Evolutionary conservation across 148 eudicot genomes (phyloP).

Genomic region (Fagopyrum esculentum): DNA sequence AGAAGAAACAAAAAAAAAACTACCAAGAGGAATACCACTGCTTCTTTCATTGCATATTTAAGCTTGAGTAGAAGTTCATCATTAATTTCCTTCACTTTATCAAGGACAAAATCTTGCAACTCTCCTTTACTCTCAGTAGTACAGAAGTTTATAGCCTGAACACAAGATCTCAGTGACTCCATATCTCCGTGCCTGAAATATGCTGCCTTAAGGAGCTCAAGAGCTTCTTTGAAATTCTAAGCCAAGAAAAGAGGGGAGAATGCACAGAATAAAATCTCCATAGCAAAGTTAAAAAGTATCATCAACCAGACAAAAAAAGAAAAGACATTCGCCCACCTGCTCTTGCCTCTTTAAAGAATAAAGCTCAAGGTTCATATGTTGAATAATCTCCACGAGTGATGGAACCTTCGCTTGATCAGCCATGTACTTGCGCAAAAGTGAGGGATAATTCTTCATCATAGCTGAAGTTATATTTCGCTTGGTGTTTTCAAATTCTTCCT

Average conservation of each 20-base stretch:
- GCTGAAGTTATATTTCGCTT: constrained; percentile 64
- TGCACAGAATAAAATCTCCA: constrained; percentile 5
- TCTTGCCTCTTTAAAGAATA: constrained; percentile 96
- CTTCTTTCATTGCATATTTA: constrained; percentile 75
- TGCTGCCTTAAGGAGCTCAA: constrained; percentile 77
- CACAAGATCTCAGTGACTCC: constrained; percentile 81
- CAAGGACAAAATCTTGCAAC: constrained; percentile 77
- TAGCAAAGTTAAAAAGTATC: not conserved
- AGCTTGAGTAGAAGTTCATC: constrained; percentile 69
- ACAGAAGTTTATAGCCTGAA: constrained; percentile 69
- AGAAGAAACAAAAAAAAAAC: not conserved
- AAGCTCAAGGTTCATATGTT: constrained; percentile 78
- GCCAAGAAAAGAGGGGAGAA: constrained; percentile 15
- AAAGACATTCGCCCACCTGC: constrained; percentile 44
- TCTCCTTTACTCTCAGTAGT: constrained; percentile 72
- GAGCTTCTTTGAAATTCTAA: constrained; percentile 67
- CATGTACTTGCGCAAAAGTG: constrained; percentile 75
- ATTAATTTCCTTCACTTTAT: constrained; percentile 70
- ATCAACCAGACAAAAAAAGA: constrained; percentile 6
- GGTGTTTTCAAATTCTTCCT: constrained; percentile 65
- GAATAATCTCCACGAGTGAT: constrained; percentile 57
- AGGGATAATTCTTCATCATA: constrained; percentile 84
- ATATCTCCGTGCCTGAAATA: constrained; percentile 89
- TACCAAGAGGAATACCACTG: constrained; percentile 37
- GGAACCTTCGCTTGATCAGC: constrained; percentile 86